phyloP scores from a whole-genome alignment of 306 rosid species.

The Casuarina cunninghamiana region DNA sequence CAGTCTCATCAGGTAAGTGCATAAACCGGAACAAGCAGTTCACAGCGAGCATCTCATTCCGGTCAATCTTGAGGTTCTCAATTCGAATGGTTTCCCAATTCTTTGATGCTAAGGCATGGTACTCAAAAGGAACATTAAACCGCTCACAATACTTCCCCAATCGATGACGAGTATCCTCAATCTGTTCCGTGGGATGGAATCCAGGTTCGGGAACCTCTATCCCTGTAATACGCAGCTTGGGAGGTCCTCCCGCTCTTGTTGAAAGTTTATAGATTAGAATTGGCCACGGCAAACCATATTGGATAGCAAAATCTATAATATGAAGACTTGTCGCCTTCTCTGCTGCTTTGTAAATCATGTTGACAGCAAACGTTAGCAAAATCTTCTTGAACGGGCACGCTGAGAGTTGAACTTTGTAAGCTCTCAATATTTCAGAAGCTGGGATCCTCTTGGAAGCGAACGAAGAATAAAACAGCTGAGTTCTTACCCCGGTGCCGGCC shows the following conservation, averaged over 20 bases:
- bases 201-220: conserved; percentile 79
- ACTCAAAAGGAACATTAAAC: conserved; percentile 71
- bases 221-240: conserved; percentile 58
- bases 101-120: conserved; percentile 27
- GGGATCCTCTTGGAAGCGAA: conserved; percentile 21
- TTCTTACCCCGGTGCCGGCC: conserved; percentile 36
- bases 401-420: conserved; percentile 45
- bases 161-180: conserved; percentile 75
- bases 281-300: conserved; percentile 80
- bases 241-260: conserved; percentile 45
- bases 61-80: conserved; percentile 4
- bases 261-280: conserved; percentile 56
- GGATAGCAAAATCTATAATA: conserved; percentile 67
- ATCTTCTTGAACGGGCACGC: conserved; percentile 60
- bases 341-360: conserved; percentile 41
- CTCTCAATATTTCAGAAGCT: conserved; percentile 56
- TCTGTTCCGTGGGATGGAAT: conserved; percentile 67
- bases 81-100: not conserved
- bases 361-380: conserved; percentile 34
- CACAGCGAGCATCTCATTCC: not conserved
- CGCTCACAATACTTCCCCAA: conserved; percentile 45
- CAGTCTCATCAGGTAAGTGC: not conserved
- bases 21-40: not conserved
- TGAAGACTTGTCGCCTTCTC: conserved; percentile 51
- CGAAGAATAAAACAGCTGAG: conserved; percentile 21